phyloP scores from a whole-genome alignment of 2,329 filamentous ascomycete genomes.

The Diaporthe eres region DNA sequence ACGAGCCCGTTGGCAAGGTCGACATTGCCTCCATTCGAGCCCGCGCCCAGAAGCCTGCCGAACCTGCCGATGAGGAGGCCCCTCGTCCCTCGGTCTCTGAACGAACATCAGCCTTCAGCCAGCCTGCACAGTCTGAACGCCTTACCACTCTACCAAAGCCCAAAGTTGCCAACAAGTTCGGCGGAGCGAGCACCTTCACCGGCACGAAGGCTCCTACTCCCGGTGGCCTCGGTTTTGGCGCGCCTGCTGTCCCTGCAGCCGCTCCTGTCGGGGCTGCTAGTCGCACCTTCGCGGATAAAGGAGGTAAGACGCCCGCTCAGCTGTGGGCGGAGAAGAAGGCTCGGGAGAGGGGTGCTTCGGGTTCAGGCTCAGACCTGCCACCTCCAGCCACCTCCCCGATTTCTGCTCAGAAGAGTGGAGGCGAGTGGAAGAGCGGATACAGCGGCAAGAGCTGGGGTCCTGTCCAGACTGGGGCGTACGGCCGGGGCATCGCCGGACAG shows the following conservation, averaged over 20 bases:
- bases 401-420: constrained; percentile 78
- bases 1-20: constrained; percentile 95
- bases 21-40: constrained; percentile 96
- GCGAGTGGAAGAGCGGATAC: constrained; percentile 93
- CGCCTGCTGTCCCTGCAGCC: constrained; percentile 71
- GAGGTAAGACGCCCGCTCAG: constrained; percentile 96
- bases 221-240: constrained; percentile 72
- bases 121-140: constrained; percentile 76
- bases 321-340: constrained; percentile 98
- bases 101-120: constrained; percentile 79
- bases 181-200: constrained; percentile 77
- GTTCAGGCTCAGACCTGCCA: constrained; percentile 61
- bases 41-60: constrained; percentile 76
- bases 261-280: constrained; percentile 84
- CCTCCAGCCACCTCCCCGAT: constrained; percentile 67
- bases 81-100: constrained; percentile 78
- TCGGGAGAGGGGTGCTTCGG: constrained; percentile 73
- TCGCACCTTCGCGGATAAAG: constrained; percentile 93
- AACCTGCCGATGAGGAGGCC: constrained; percentile 58
- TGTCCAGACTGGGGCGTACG: constrained; percentile 81
- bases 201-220: constrained; percentile 93
- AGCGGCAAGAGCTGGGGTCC: constrained; percentile 90
- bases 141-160: constrained; percentile 93
- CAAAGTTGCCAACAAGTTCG: constrained; percentile 93
- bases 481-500: constrained; percentile 74